Percentiles rank a stretch among this genome's conserved stretches.
phyloP scores from a whole-genome alignment of 768 basidiomycete genomes.

The Lactifluus piperatus region DNA sequence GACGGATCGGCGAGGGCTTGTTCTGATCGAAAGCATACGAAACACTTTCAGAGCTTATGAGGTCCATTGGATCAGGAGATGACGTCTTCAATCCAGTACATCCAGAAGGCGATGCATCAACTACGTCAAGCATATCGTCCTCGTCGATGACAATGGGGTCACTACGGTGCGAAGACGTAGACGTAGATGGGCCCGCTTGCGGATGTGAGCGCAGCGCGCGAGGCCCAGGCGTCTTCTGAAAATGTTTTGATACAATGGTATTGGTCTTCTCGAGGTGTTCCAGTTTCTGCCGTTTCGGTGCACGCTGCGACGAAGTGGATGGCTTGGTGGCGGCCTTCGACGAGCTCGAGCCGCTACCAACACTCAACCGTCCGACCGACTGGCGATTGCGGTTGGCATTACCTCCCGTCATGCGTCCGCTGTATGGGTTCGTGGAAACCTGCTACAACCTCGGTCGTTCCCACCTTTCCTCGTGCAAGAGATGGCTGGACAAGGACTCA shows the following conservation, averaged over 20 bases:
- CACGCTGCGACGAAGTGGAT: background rate
- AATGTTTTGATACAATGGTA: constrained; percentile 2
- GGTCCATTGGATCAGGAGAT: constrained; percentile 11
- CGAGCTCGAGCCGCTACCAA: background rate
- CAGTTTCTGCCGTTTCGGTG: constrained; percentile 2
- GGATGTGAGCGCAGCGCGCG: background rate
- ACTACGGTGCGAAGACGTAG: background rate
- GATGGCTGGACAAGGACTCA: background rate
- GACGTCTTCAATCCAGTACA: background rate
- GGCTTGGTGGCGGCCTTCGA: background rate
- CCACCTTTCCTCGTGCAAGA: background rate
- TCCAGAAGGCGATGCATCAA: background rate
- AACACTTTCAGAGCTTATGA: background rate
- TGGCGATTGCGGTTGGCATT: background rate
- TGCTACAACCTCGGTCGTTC: background rate
- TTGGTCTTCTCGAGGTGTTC: background rate
- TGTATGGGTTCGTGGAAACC: background rate
- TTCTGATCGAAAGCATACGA: constrained; percentile 5
- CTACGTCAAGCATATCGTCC: background rate
- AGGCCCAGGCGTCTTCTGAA: background rate
- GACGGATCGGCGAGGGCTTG: background rate
- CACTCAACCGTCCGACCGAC: background rate
- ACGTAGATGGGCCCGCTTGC: background rate
- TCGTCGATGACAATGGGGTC: constrained; percentile 5
- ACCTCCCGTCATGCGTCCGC: background rate